Evolutionary conservation across 2,329 filamentous ascomycete genomes (phyloP), one percentile per base, ranked within the genome.

Genomic region (Alternaria gaisen): DNA sequence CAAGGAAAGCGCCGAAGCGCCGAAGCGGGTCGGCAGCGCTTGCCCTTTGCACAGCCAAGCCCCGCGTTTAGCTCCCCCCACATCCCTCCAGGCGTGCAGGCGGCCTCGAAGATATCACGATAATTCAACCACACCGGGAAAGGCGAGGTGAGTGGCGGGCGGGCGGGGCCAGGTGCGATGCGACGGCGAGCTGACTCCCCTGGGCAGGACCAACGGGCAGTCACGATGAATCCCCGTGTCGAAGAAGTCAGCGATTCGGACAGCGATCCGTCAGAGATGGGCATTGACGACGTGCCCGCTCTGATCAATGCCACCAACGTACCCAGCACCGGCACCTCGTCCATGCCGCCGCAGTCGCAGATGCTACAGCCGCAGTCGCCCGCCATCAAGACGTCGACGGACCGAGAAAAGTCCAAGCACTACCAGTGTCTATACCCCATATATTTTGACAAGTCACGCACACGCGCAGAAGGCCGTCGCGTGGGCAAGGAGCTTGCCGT

Each of bases 361-460:
- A 70, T 76, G 71, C 73, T 72, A 57, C 78, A 76, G 63, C 70
- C 77, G 4, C 75, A 77, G 41, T 72, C 76, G 71, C 63, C 76
- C 68, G 42, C 80, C 79, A 53, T 81, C 78, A 69, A 81, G 80
- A 60, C 80, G 10, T 72, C 72, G 8, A 66, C 74, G 26, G 75
- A 83, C 69, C 83, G 82, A 60, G 84, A 88, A 63, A 83, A 83
- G 60, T 84, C 92, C 79, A 91, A 90, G 75, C 83, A 88, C 80
- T 97, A 89, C 83, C 91, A 95, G 79, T 94, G 92, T 80, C 85
- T 99, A 26, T 99, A 99, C 82, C 94, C 95, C 0, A 83, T 98
- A 61, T 99, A 99, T 85, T 99, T 99, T 75, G 94, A 97, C 84
- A 86, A 85, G 66, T 83, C 84, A 24, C 88, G 92, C 52, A 87